Conservation (phyloP, 2,329 filamentous ascomycete species). For the Dactylonectria macrodidyma region DNA sequence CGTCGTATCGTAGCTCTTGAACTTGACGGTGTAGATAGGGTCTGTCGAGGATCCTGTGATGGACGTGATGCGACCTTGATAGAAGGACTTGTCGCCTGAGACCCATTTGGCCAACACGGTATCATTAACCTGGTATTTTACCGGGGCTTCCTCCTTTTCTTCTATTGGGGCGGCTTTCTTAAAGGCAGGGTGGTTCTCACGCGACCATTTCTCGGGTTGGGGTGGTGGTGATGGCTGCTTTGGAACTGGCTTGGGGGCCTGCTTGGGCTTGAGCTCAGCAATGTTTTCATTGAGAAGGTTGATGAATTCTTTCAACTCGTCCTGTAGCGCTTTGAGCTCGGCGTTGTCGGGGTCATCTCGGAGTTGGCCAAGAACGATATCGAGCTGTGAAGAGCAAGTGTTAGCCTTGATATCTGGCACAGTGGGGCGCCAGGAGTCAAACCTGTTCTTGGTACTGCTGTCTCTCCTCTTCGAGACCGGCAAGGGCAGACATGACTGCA, state of each 20-base stretch:
- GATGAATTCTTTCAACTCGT: conserved; percentile 88
- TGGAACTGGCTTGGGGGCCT: conserved; percentile 61
- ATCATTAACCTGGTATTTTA: conserved; percentile 88
- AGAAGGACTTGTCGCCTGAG: conserved; percentile 90
- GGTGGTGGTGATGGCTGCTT: conserved; percentile 64
- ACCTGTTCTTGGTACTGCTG: conserved; percentile 72
- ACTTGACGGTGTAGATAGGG: conserved; percentile 94
- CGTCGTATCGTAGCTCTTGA: conserved; percentile 90
- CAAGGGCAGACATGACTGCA: conserved; percentile 50
- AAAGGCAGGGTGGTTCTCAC: conserved; percentile 85
- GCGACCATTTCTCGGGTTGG: conserved; percentile 82
- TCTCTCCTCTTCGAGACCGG: conserved; percentile 66
- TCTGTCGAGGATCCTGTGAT: conserved; percentile 93
- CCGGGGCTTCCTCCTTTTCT: conserved; percentile 65
- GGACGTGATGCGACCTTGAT: conserved; percentile 92
- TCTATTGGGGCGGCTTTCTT: conserved; percentile 67
- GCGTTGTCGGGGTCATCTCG: conserved; percentile 85
- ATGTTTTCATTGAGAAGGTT: conserved; percentile 84
- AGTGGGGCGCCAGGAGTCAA: conserved; percentile 36
- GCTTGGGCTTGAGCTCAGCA: conserved; percentile 78
- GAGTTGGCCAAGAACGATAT: conserved; percentile 82
- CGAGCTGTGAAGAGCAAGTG: conserved; percentile 69
- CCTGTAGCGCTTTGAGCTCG: conserved; percentile 82
- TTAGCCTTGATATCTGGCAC: conserved; percentile 32
- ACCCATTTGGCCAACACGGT: conserved; percentile 92